A percentile compares a stretch with the other conserved stretches of the same genome.
Conservation (phyloP, 108 stramenopile genomes). For the Poteriospumella lacustris region DNA sequence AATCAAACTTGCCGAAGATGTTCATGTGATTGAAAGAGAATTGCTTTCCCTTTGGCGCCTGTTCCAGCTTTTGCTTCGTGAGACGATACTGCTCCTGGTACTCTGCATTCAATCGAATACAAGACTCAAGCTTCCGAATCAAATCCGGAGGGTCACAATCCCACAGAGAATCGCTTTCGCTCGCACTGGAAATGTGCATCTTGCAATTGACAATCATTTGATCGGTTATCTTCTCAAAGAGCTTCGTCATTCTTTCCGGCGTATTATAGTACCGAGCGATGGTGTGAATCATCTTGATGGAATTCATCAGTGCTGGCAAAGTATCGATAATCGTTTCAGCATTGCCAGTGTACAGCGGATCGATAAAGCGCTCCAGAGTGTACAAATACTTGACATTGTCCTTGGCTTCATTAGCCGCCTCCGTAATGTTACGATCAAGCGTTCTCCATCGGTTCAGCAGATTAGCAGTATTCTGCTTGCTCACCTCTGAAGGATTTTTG, state of each 20-base stretch:
- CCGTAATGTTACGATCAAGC: constrained; percentile 75
- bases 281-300: constrained; percentile 86
- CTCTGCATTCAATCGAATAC: constrained; percentile 74
- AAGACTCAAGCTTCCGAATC: constrained; percentile 63
- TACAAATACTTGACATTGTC: constrained; percentile 84
- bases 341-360: constrained; percentile 74
- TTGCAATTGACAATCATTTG: constrained; percentile 80
- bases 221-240: constrained; percentile 74
- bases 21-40: constrained; percentile 78
- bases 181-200: constrained; percentile 42
- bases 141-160: constrained; percentile 64
- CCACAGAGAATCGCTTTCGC: constrained; percentile 63
- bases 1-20: constrained; percentile 79
- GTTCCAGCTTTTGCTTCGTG: constrained; percentile 70
- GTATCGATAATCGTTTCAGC: constrained; percentile 74
- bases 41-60: constrained; percentile 70
- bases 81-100: constrained; percentile 79
- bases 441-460: constrained; percentile 72
- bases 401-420: constrained; percentile 83
- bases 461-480: constrained; percentile 54
- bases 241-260: constrained; percentile 59
- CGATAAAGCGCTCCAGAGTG: constrained; percentile 76
- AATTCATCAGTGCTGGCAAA: constrained; percentile 77
- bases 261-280: constrained; percentile 74
- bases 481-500: constrained; percentile 52